Percentiles rank a stretch among this genome's conserved stretches.
Evolutionary conservation across 2,329 filamentous ascomycete species (phyloP).

Genomic region (Curvularia eragrostidis): DNA sequence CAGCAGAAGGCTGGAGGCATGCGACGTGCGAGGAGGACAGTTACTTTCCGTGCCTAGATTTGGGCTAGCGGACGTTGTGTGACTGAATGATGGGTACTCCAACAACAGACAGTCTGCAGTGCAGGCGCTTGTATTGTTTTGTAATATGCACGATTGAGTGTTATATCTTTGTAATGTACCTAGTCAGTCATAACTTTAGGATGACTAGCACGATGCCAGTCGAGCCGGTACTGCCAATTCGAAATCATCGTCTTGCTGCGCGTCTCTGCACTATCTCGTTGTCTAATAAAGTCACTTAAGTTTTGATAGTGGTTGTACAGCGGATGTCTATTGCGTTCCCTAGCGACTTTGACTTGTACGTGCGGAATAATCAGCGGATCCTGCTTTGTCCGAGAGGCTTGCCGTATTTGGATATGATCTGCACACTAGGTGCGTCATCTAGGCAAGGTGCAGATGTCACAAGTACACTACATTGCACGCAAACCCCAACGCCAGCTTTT

Average conservation of each 20-base stretch:
- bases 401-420: background rate
- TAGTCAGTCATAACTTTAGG: background rate
- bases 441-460: background rate
- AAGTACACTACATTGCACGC: background rate
- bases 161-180: background rate
- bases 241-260: background rate
- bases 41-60: conserved; percentile 22
- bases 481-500: background rate
- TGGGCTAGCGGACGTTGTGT: background rate
- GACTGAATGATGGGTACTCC: background rate
- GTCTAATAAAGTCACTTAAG: background rate
- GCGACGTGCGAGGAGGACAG: conserved; percentile 15
- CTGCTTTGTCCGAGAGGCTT: background rate
- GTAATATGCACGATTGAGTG: background rate
- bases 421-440: conserved; percentile 1
- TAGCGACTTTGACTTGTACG: background rate
- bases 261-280: too few species aligned
- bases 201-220: background rate
- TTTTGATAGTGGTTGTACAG: background rate
- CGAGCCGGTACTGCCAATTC: background rate
- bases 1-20: conserved; percentile 13
- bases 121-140: background rate
- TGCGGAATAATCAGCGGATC: background rate
- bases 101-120: background rate
- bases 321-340: background rate